phyloP scores from a whole-genome alignment of 2,329 filamentous ascomycete species.

The Talaromyces sp. region DNA sequence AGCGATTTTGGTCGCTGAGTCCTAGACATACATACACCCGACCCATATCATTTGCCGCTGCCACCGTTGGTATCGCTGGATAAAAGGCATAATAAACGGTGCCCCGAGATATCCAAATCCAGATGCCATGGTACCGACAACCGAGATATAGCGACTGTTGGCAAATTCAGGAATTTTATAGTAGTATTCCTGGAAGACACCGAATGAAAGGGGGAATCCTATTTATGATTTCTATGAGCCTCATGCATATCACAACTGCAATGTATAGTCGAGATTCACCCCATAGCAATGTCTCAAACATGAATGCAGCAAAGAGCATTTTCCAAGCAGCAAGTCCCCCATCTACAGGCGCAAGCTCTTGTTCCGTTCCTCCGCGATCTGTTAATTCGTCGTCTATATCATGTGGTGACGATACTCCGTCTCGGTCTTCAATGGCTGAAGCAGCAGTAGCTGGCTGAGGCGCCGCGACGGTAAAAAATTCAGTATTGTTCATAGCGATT shows the following conservation, averaged over 20 bases:
- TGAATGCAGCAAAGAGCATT: neutral
- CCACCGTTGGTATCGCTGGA: neutral
- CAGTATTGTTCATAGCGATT: neutral
- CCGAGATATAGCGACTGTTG: neutral
- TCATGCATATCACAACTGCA: neutral
- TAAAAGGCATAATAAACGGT: neutral
- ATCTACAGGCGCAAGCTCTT: neutral
- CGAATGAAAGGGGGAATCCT: neutral
- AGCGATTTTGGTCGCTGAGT: neutral
- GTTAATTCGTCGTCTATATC: neutral
- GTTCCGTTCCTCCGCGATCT: neutral
- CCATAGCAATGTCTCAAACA: neutral
- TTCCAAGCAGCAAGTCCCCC: neutral
- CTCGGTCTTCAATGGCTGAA: neutral
- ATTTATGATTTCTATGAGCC: neutral
- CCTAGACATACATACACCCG: neutral
- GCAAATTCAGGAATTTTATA: neutral
- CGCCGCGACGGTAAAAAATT: neutral
- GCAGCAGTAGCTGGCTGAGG: neutral
- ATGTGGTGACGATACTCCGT: neutral
- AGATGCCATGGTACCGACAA: neutral
- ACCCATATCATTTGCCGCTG: neutral
- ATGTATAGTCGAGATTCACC: neutral
- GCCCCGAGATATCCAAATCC: neutral
- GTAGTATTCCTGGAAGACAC: neutral